phyloP scores from a whole-genome alignment of 768 basidiomycete genomes.

The Leucocoprinus birnbaumii region DNA sequence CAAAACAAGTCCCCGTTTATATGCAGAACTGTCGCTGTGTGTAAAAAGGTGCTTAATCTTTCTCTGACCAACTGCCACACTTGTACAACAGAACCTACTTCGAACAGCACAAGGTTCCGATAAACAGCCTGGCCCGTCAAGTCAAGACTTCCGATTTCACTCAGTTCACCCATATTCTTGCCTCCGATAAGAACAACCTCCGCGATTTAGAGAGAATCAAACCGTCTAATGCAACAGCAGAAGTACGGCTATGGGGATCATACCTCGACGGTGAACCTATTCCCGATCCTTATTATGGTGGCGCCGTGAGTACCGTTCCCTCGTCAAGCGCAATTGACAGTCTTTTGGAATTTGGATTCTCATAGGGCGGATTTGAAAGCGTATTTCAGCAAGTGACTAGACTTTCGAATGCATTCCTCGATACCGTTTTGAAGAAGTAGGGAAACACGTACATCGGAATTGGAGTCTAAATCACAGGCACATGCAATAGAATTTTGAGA shows the following conservation, averaged over 20 bases:
- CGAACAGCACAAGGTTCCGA: constrained; percentile 68
- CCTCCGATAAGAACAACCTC: constrained; percentile 79
- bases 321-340: neutral
- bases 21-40: constrained; percentile 63
- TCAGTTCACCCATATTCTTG: constrained; percentile 80
- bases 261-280: constrained; percentile 71
- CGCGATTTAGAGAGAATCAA: constrained; percentile 52
- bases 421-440: constrained; percentile 45
- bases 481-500: too few relatives aligned
- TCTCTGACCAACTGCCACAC: too few relatives aligned
- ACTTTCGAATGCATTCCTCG: constrained; percentile 79
- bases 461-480: too few relatives aligned
- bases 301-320: constrained; percentile 39
- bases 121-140: constrained; percentile 67
- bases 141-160: constrained; percentile 66
- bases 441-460: neutral
- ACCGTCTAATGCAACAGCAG: constrained; percentile 52
- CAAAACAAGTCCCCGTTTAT: neutral
- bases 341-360: neutral
- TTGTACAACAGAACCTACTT: too few relatives aligned
- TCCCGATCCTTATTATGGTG: constrained; percentile 84
- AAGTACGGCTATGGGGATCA: constrained; percentile 77
- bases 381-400: constrained; percentile 75
- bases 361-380: constrained; percentile 70
- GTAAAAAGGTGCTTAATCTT: constrained; percentile 57